A percentile compares a stretch with the other conserved stretches of the same genome.
phyloP scores from a whole-genome alignment of 805 yeast genomes.

The Kazachstania kunashirensis region DNA sequence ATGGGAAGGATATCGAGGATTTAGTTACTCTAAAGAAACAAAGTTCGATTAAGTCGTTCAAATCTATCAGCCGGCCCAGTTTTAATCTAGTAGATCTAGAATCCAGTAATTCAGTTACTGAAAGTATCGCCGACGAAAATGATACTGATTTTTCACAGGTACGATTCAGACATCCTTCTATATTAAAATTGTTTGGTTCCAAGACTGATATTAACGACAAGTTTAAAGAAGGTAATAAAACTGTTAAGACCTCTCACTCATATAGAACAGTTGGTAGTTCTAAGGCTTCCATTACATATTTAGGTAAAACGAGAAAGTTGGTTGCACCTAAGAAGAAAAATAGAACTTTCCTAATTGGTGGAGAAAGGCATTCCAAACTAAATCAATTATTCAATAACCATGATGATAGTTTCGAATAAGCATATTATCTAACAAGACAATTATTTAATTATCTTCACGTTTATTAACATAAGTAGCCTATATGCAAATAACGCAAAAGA shows the following conservation, averaged over 20 bases:
- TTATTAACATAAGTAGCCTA: constrained; percentile 10
- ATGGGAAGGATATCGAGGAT: constrained; percentile 34
- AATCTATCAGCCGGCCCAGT: not conserved
- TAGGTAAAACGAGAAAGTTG: constrained; percentile 33
- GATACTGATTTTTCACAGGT: constrained; percentile 9
- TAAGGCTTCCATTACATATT: constrained; percentile 48
- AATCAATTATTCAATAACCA: constrained; percentile 13
- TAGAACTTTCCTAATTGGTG: not conserved
- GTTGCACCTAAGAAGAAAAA: constrained; percentile 18
- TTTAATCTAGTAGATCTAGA: constrained; percentile 13
- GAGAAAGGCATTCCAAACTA: constrained; percentile 1
- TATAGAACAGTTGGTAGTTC: constrained; percentile 48
- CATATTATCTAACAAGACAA: too few species aligned
- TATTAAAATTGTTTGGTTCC: constrained; percentile 38
- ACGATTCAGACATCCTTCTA: constrained; percentile 33
- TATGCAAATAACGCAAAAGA: constrained; percentile 57
- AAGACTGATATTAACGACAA: constrained; percentile 31
- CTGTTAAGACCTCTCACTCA: constrained; percentile 44
- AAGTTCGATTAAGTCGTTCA: constrained; percentile 30
- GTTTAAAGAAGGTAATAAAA: constrained; percentile 34
- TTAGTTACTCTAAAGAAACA: constrained; percentile 38
- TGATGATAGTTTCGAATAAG: constrained; percentile 15
- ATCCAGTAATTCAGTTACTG: constrained; percentile 6
- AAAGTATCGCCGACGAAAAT: not conserved
- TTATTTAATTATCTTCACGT: not conserved